These are phyloP conservation scores for Fusarium nisikadoi DNA, from an alignment of 2,329 filamentous ascomycete species.

Conservation along the genomic window DNA sequence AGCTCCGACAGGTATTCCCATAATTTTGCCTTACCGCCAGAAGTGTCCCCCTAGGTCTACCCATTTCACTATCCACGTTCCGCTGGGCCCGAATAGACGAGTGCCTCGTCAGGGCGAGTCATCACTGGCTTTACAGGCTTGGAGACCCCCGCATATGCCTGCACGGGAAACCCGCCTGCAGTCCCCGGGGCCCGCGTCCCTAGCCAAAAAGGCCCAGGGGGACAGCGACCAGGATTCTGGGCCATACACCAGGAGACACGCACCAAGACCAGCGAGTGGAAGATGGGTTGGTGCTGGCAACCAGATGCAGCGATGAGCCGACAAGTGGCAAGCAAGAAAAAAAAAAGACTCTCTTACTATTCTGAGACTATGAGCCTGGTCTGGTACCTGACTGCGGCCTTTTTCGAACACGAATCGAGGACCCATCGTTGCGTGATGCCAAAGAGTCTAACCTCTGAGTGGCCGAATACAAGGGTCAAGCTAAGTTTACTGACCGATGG, in stretches of 20 bases:
- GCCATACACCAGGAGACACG: conserved; percentile 47
- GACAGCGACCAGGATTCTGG: conserved; percentile 28
- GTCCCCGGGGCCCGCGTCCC: conserved; percentile 38
- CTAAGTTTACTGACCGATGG: conserved; percentile 12
- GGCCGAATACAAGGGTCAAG: conserved; percentile 11
- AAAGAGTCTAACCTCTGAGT: not conserved
- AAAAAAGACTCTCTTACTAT: conserved; percentile 6
- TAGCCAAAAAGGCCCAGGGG: conserved; percentile 39
- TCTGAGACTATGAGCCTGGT: not conserved
- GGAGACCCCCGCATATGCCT: conserved; percentile 38
- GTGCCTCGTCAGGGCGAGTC: conserved; percentile 34
- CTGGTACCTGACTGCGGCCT: not conserved
- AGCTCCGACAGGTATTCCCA: conserved; percentile 36
- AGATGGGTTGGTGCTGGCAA: conserved; percentile 32
- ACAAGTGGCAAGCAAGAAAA: conserved; percentile 42
- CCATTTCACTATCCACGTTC: conserved; percentile 31
- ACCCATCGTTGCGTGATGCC: conserved; percentile 29
- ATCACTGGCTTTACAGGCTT: conserved; percentile 39
- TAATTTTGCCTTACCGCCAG: conserved; percentile 36
- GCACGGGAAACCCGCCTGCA: conserved; percentile 43
- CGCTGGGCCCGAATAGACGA: conserved; percentile 28
- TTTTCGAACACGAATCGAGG: conserved; percentile 14
- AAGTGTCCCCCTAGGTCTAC: conserved; percentile 20
- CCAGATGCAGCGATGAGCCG: conserved; percentile 46
- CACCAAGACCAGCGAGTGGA: conserved; percentile 38